Conservation (phyloP, 805 yeast genomes). For the Ogataea pini region DNA sequence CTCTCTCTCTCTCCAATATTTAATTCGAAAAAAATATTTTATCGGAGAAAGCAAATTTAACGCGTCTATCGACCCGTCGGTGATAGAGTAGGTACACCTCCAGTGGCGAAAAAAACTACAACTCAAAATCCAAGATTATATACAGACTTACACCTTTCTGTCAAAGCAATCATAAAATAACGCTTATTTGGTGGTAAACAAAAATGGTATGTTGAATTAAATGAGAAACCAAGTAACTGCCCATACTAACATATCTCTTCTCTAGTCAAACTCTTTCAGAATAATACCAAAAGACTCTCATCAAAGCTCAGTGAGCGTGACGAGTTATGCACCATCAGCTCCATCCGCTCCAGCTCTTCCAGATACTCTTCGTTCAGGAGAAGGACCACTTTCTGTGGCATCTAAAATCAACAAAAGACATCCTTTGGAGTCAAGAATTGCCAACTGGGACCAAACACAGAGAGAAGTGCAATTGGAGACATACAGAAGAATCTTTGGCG, state of each 20-base stretch:
- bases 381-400: conserved; percentile 61
- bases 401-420: conserved; percentile 75
- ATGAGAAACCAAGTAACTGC: background rate
- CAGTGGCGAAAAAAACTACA: conserved; percentile 17
- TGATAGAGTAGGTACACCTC: no score
- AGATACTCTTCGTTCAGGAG: conserved; percentile 64
- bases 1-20: background rate
- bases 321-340: conserved; percentile 54
- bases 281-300: conserved; percentile 55
- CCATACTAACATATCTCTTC: conserved; percentile 2
- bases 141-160: no score
- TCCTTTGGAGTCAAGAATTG: conserved; percentile 77
- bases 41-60: conserved; percentile 7
- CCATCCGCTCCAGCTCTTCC: conserved; percentile 69
- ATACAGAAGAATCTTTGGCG: conserved; percentile 82
- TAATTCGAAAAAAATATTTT: conserved; percentile 3
- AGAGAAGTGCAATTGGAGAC: conserved; percentile 69
- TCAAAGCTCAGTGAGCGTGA: conserved; percentile 49
- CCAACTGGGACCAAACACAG: conserved; percentile 80
- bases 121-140: no score
- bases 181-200: no score
- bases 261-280: conserved; percentile 46
- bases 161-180: no score
- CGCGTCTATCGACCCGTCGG: conserved; percentile 16
- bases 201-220: conserved; percentile 6